phyloP scores from a whole-genome alignment of 192 early-diverging fungal genomes.

The Rhizophagus sp. region DNA sequence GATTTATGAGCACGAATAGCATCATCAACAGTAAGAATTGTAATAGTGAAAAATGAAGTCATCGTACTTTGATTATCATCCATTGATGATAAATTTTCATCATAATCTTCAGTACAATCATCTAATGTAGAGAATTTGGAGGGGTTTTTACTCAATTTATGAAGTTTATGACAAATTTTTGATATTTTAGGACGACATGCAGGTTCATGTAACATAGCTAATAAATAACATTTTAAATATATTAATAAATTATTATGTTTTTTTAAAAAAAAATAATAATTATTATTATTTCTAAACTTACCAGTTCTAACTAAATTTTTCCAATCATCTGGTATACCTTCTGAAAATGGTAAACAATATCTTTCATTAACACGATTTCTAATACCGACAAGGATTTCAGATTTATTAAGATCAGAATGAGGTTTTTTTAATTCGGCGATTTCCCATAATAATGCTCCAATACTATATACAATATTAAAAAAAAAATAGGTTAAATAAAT shows the following conservation, averaged over 20 bases:
- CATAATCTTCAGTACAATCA: too few relatives aligned
- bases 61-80: background rate
- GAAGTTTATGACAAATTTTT: too few relatives aligned
- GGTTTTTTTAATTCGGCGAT: slow-evolving; percentile 14
- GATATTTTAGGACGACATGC: too few relatives aligned
- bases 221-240: background rate
- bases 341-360: background rate
- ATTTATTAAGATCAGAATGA: background rate
- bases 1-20: background rate
- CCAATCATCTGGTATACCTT: background rate
- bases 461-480: background rate
- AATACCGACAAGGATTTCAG: background rate
- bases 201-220: too few relatives aligned
- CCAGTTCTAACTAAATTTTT: background rate
- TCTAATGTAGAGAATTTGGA: too few relatives aligned
- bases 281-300: background rate
- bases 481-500: background rate
- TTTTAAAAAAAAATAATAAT: too few relatives aligned
- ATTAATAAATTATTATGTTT: background rate
- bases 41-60: background rate
- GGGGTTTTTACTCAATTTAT: too few relatives aligned
- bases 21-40: background rate
- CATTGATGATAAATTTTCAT: background rate
- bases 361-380: background rate
- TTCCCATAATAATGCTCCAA: slow-evolving; percentile 20